Conservation (phyloP, 306 rosid genomes). For the Rosa chinensis region DNA sequence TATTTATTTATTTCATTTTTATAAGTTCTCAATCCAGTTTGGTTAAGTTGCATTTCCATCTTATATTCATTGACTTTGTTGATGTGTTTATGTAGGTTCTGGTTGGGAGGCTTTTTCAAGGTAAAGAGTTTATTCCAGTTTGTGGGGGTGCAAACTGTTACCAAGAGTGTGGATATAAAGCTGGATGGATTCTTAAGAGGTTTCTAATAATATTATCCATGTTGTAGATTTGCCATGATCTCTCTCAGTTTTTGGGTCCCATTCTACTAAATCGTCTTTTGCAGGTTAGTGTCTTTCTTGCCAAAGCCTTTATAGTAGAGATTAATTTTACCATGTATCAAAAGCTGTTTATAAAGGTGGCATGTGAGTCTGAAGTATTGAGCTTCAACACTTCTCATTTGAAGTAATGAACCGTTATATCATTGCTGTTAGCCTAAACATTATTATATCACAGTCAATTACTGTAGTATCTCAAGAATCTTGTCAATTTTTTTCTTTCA, state of each 20-base stretch:
- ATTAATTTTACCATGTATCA: neutral
- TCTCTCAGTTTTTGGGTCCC: slow-evolving; percentile 41
- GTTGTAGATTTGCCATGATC: slow-evolving; percentile 70
- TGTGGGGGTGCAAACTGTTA: neutral
- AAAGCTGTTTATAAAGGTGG: neutral
- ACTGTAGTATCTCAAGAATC: neutral
- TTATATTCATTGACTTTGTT: too few relatives aligned
- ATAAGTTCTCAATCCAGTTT: neutral
- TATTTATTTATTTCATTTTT: too few relatives aligned
- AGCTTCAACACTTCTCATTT: neutral
- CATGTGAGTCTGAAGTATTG: neutral
- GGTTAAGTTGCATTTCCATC: too few relatives aligned
- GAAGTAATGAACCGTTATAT: neutral
- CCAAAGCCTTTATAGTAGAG: neutral
- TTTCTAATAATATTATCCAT: slow-evolving; percentile 20
- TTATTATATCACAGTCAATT: neutral
- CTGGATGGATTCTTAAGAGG: slow-evolving; percentile 16
- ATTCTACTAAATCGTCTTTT: slow-evolving; percentile 63
- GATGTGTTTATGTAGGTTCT: slow-evolving; percentile 81
- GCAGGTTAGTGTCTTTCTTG: slow-evolving; percentile 46
- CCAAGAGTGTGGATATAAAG: neutral
- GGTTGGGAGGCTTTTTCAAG: slow-evolving; percentile 81
- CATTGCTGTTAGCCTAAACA: neutral
- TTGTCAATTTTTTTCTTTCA: neutral
- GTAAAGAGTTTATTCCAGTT: slow-evolving; percentile 49